Evolutionary conservation across 148 eudicot genomes (phyloP).

Genomic region (Tetragonia tetragonoides): DNA sequence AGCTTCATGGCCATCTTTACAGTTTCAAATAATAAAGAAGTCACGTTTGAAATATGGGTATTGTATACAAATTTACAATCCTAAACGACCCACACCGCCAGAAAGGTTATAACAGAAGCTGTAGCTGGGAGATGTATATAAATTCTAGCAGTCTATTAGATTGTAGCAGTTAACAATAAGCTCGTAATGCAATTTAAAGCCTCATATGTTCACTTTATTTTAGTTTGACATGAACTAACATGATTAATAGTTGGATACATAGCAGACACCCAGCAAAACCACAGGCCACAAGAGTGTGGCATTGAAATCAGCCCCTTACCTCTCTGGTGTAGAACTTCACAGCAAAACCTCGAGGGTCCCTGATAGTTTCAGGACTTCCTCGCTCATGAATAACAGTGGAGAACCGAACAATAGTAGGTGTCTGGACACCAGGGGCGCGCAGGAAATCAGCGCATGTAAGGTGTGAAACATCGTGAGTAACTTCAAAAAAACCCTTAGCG

Average conservation of each 20-base stretch:
- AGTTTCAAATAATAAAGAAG: background rate
- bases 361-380: slow-evolving; percentile 92
- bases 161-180: background rate
- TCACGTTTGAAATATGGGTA: background rate
- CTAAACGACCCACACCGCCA: background rate
- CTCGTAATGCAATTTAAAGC: background rate
- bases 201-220: background rate
- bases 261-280: background rate
- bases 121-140: background rate
- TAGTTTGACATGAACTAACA: background rate
- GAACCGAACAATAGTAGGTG: slow-evolving; percentile 92
- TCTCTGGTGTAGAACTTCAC: slow-evolving; percentile 97
- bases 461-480: slow-evolving; percentile 78
- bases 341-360: slow-evolving; percentile 97
- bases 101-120: background rate
- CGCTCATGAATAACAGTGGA: slow-evolving; percentile 98
- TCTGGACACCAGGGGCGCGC: slow-evolving; percentile 89
- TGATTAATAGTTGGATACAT: background rate
- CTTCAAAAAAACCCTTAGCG: slow-evolving; percentile 85
- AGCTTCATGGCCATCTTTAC: background rate
- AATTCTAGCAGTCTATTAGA: background rate
- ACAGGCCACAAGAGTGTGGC: background rate
- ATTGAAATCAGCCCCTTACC: slow-evolving; percentile 29
- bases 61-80: background rate
- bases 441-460: slow-evolving; percentile 93